phyloP scores from a whole-genome alignment of 2,329 filamentous ascomycete species.

The Calonectria naviculata region DNA sequence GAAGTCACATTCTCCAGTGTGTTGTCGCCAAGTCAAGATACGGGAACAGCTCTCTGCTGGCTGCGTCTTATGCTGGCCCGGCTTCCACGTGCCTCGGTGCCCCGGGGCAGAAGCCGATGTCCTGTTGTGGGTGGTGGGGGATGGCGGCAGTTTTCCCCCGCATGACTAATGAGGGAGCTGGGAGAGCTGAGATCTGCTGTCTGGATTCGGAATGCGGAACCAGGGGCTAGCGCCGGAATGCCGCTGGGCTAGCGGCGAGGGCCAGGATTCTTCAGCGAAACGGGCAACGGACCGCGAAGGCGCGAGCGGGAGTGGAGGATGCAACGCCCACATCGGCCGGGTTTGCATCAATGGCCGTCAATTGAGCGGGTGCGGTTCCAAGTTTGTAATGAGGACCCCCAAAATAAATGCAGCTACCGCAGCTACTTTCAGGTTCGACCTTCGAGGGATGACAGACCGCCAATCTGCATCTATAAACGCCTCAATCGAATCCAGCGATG shows the following conservation, averaged over 20 bases:
- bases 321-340: neutral
- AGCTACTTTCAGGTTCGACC: too few relatives aligned
- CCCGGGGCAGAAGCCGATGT: slow-evolving; percentile 15
- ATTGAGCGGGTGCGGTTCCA: neutral
- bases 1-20: slow-evolving; percentile 12
- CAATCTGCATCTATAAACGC: too few relatives aligned
- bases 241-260: neutral
- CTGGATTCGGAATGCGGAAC: slow-evolving; percentile 18
- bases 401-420: too few relatives aligned
- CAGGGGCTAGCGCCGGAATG: neutral
- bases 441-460: too few relatives aligned
- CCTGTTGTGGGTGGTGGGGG: neutral
- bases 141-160: slow-evolving; percentile 19
- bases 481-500: too few relatives aligned
- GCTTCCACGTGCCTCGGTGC: slow-evolving; percentile 25
- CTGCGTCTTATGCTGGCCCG: slow-evolving; percentile 11
- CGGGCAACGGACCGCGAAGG: slow-evolving; percentile 10
- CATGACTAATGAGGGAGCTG: slow-evolving; percentile 19
- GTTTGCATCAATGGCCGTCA: too few relatives aligned
- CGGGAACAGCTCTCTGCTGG: too few relatives aligned
- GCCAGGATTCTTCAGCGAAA: neutral
- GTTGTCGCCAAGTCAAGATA: neutral
- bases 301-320: neutral
- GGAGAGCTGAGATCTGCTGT: neutral
- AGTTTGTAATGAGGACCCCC: too few relatives aligned